phyloP scores from a whole-genome alignment of 495 filamentous ascomycete species.

The Neurospora sp. region DNA sequence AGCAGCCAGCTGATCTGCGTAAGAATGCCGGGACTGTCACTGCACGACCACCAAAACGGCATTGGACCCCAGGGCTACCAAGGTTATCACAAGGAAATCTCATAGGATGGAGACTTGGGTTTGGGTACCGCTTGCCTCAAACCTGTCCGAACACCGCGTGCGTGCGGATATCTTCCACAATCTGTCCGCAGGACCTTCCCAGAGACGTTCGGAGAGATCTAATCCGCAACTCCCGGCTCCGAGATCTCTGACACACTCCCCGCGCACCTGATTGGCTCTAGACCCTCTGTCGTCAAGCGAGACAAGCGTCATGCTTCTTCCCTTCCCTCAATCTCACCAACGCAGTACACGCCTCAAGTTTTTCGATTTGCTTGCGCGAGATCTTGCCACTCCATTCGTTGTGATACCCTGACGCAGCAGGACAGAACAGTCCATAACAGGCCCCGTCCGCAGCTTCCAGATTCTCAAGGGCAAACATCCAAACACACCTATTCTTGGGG shows the following conservation, averaged over 20 bases:
- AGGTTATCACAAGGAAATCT: background rate
- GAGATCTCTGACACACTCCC: background rate
- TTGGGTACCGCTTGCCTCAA: background rate
- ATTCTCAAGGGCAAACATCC: background rate
- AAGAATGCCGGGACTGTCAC: background rate
- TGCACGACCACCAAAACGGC: background rate
- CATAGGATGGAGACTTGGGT: background rate
- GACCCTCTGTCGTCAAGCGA: background rate
- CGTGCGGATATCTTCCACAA: background rate
- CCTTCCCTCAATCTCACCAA: background rate
- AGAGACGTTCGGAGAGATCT: background rate
- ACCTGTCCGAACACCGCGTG: background rate
- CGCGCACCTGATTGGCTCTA: background rate
- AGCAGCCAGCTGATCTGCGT: background rate
- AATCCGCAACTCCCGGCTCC: background rate
- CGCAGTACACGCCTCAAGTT: background rate
- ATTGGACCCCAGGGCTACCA: background rate
- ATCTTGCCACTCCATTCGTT: background rate
- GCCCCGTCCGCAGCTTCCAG: background rate
- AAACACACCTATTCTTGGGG: background rate
- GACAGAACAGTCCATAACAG: background rate
- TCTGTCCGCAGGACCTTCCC: background rate
- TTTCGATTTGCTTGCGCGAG: background rate
- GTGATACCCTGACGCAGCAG: background rate
- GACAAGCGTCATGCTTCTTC: background rate